A percentile compares a stretch with the other conserved stretches of the same genome.
Conservation (phyloP, 768 basidiomycete species). For the Agrocybe praecox region DNA sequence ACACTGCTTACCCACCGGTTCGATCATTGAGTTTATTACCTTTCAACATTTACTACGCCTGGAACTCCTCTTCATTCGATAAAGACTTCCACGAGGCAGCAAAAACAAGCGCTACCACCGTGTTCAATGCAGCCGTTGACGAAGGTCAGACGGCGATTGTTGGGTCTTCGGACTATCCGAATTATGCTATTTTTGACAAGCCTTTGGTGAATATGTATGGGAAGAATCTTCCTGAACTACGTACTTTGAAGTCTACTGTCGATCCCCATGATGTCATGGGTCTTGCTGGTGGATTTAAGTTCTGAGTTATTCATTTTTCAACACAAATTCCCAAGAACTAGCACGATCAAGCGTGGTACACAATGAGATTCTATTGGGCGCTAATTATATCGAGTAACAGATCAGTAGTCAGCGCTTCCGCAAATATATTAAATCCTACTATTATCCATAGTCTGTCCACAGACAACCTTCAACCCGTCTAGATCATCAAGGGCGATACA, state of each 20-base stretch:
- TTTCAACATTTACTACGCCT: slow-evolving; percentile 30
- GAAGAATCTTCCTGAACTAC: slow-evolving; percentile 41
- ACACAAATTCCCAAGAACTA: not conserved
- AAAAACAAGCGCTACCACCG: slow-evolving; percentile 33
- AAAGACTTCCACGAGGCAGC: slow-evolving; percentile 37
- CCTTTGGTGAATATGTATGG: slow-evolving; percentile 56
- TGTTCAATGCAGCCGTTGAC: slow-evolving; percentile 33
- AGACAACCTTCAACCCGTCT: no score
- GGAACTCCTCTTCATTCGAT: slow-evolving; percentile 20
- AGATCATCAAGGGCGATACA: no score
- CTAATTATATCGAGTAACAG: no score
- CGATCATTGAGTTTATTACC: slow-evolving; percentile 25
- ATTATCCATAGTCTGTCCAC: no score
- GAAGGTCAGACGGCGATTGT: slow-evolving; percentile 39
- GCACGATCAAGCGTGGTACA: no score
- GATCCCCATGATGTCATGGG: slow-evolving; percentile 68
- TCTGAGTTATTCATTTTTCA: slow-evolving; percentile 21
- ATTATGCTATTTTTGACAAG: slow-evolving; percentile 60
- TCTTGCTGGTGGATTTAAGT: slow-evolving; percentile 67
- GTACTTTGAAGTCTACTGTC: slow-evolving; percentile 40
- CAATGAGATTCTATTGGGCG: no score
- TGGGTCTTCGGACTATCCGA: slow-evolving; percentile 31
- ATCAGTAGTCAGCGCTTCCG: no score
- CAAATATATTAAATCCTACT: no score
- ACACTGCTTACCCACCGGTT: slow-evolving; percentile 48